Conservation (phyloP, 805 yeast species). For the Starmerella apicola region DNA sequence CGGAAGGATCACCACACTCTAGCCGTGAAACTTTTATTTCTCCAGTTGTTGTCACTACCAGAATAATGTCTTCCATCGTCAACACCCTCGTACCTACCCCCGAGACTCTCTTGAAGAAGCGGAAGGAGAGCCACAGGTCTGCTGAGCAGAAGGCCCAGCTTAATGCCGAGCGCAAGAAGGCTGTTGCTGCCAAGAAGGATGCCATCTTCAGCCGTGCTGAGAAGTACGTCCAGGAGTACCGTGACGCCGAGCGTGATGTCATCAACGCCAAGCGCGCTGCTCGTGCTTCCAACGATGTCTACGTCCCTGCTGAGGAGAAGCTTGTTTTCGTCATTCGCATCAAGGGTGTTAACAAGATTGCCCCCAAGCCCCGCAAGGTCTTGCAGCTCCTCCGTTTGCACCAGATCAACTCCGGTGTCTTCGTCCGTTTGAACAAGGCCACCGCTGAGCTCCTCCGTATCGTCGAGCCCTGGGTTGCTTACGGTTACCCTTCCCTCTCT, state of each 20-base stretch:
- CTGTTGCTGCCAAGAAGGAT: conserved; percentile 27
- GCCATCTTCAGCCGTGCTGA: conserved; percentile 87
- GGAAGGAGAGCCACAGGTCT: conserved; percentile 44
- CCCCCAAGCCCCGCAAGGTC: conserved; percentile 99
- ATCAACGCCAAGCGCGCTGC: conserved; percentile 76
- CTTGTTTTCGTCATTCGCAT: conserved; percentile 93
- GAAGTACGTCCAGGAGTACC: conserved; percentile 91
- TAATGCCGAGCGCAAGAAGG: conserved; percentile 31
- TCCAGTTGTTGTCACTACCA: conserved; percentile 4
- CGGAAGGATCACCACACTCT: not conserved
- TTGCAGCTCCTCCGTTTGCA: conserved; percentile 78
- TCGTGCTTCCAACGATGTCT: conserved; percentile 83
- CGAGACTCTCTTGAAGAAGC: conserved; percentile 49
- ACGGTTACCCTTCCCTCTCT: conserved; percentile 92
- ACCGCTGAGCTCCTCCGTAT: conserved; percentile 82
- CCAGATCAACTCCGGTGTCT: conserved; percentile 91
- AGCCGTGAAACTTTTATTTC: conserved; percentile 9
- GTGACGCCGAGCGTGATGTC: conserved; percentile 77
- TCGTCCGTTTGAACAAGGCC: conserved; percentile 91
- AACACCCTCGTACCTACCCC: conserved; percentile 33
- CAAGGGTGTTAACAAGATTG: conserved; percentile 98
- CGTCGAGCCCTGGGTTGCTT: conserved; percentile 93
- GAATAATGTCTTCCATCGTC: conserved; percentile 8
- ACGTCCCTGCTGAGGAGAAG: conserved; percentile 88
- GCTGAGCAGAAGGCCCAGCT: conserved; percentile 43